These are phyloP conservation scores for Ogataea philodendri DNA, from an alignment of 805 yeast species.

Conservation along the genomic window DNA sequence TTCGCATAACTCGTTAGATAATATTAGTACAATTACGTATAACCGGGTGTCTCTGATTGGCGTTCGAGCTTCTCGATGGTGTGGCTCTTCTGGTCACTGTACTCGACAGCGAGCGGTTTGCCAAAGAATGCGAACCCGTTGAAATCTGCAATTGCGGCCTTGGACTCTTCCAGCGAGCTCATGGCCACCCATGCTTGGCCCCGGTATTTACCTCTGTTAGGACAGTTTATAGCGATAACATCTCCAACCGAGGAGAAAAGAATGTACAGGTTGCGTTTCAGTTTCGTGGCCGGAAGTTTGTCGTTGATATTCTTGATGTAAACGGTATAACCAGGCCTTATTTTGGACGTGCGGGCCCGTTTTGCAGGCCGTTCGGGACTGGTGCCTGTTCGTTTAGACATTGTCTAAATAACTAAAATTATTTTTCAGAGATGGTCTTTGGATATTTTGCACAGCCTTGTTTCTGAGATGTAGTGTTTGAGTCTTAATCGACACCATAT, in stretches of 20 bases:
- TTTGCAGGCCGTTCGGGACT: constrained; percentile 2
- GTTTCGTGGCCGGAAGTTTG: constrained; percentile 41
- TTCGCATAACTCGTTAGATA: too few relatives aligned
- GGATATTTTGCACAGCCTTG: too few relatives aligned
- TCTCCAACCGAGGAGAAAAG: constrained; percentile 66
- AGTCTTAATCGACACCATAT: too few relatives aligned
- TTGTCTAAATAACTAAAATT: constrained; percentile 1
- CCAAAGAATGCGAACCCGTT: constrained; percentile 53
- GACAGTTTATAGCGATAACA: constrained; percentile 47
- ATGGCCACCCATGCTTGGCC: constrained; percentile 70
- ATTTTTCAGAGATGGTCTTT: too few relatives aligned
- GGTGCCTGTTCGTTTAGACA: constrained; percentile 9
- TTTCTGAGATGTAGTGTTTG: too few relatives aligned
- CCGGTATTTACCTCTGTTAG: constrained; percentile 44
- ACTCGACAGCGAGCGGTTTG: constrained; percentile 46
- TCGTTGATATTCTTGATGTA: constrained; percentile 62
- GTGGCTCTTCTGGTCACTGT: constrained; percentile 36
- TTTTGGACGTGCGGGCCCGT: constrained; percentile 5
- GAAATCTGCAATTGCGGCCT: constrained; percentile 46
- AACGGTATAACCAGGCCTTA: constrained; percentile 40
- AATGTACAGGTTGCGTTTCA: constrained; percentile 55
- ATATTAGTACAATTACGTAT: too few relatives aligned
- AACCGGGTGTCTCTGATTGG: too few relatives aligned
- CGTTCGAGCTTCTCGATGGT: constrained; percentile 21
- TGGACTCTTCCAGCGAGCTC: constrained; percentile 48